Evolutionary conservation across 768 basidiomycete species (phyloP), one percentile per base, ranked within the genome.

Genomic region (Boletus bicolor): DNA sequence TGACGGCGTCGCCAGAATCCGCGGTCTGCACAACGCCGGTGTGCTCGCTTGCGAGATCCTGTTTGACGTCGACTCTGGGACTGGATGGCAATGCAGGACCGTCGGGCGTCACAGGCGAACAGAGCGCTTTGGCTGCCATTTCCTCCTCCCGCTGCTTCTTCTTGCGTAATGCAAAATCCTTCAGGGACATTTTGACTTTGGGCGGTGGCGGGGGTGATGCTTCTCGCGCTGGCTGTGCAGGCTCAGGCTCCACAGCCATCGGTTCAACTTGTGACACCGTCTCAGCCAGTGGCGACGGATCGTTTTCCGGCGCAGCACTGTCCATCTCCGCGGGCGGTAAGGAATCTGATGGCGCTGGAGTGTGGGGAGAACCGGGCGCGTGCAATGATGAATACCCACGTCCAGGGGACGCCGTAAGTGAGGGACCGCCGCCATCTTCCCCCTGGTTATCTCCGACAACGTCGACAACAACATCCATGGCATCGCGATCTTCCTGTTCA

Each of bases 121-220:
- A 28, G 2, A 53, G 28, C 28, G 63, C 59, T 54, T 72, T 70
- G 5, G 69, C 69, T 1, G 64, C 72, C 64, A 66, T 66, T 53
- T 76, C 74, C 59, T 80, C 78, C 59, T 81, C 79, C 51, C 76
- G 72, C 60, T 77, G 75, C 66, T 77, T 79, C 74, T 78, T 79
- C 75, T 78, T 83, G 53, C 84, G 69, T 32, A 79, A 53, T 32
- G 77, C 80, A 60, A 83, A 85, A 57, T 85, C 83, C 60, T 79
- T 80, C 46, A 85, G 65, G 0, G 83, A 81, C 68, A 84, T 61
- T 55, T 77, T 77, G 59, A 83, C 82, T 43, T 84, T 82, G 46
- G 82, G 81, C 12, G 70, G 69, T 7, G 72, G 71, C 12, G 68
- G 71, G 0, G 70, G 69, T 2, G 72, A 75, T 2, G 59, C 62